Evolutionary conservation across 2,329 filamentous ascomycete genomes (phyloP).

Genomic region (Rhynchosporium graminicola): DNA sequence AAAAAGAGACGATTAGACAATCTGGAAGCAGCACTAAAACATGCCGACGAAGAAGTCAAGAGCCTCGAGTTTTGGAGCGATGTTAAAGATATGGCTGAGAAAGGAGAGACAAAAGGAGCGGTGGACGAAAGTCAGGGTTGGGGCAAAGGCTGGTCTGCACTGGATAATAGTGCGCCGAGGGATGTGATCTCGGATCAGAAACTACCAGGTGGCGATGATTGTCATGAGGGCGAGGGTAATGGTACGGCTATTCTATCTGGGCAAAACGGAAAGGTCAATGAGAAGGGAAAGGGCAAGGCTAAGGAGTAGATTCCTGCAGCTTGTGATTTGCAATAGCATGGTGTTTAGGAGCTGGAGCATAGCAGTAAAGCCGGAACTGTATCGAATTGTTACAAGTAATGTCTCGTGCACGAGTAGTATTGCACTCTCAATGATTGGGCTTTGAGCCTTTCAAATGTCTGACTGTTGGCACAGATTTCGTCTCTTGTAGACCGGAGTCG

Average conservation of each 20-base stretch:
- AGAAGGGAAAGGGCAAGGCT: constrained; percentile 21
- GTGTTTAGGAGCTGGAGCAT: constrained; percentile 23
- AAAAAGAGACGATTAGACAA: constrained; percentile 56
- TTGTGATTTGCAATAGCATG: constrained; percentile 12
- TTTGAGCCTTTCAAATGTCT: too few relatives aligned
- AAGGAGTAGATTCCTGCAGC: constrained; percentile 21
- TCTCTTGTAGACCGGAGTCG: too few relatives aligned
- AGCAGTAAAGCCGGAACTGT: constrained; percentile 7
- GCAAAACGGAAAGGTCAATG: constrained; percentile 27
- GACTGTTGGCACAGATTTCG: too few relatives aligned
- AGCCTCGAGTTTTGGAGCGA: constrained; percentile 88
- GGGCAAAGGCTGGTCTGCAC: constrained; percentile 36
- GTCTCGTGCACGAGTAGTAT: background rate
- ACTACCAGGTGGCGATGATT: constrained; percentile 26
- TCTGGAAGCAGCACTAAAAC: constrained; percentile 71
- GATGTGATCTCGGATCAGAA: constrained; percentile 35
- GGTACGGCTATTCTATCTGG: constrained; percentile 18
- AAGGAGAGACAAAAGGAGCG: constrained; percentile 42
- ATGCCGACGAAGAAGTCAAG: constrained; percentile 78
- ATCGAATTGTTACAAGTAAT: background rate
- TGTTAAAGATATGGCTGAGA: constrained; percentile 65
- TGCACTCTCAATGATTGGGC: background rate
- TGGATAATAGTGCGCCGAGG: constrained; percentile 38
- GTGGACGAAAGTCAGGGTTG: constrained; percentile 38
- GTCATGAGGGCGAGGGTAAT: constrained; percentile 28